These are phyloP conservation scores for Lagenaria siceraria DNA, from an alignment of 306 rosid genomes.

Conservation along the genomic window DNA sequence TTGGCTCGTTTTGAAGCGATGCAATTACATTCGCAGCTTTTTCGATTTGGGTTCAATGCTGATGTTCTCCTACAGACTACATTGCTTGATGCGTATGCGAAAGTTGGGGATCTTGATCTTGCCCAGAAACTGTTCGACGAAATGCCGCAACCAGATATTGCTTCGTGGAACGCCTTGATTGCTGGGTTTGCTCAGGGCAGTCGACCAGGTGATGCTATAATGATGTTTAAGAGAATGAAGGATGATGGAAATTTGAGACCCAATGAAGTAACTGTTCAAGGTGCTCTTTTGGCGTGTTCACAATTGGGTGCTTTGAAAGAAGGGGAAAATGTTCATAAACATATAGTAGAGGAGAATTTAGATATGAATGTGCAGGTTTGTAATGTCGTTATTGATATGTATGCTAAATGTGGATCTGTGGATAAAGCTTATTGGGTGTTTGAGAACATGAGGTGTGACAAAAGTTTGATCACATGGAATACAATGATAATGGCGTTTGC, in stretches of 20 bases:
- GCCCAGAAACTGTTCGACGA: conserved; percentile 74
- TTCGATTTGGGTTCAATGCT: conserved; percentile 43
- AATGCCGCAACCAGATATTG: conserved; percentile 51
- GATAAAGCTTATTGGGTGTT: conserved; percentile 59
- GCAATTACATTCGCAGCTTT: conserved; percentile 55
- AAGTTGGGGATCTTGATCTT: conserved; percentile 39
- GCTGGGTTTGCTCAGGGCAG: conserved; percentile 78
- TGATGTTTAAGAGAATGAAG: conserved; percentile 50
- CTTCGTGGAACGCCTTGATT: conserved; percentile 72
- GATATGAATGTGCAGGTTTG: conserved; percentile 57
- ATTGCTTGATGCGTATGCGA: conserved; percentile 61
- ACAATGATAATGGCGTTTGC: conserved; percentile 82
- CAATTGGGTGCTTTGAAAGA: conserved; percentile 69
- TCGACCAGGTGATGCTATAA: conserved; percentile 48
- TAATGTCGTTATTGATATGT: conserved; percentile 81
- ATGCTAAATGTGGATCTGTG: conserved; percentile 64
- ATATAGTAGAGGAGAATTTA: conserved; percentile 34
- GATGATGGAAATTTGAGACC: conserved; percentile 51
- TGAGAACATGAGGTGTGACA: conserved; percentile 38
- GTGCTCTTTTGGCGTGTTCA: conserved; percentile 65
- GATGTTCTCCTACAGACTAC: conserved; percentile 53
- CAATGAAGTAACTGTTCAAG: conserved; percentile 60
- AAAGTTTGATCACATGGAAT: conserved; percentile 68
- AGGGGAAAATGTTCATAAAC: conserved; percentile 42
- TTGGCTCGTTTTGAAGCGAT: conserved; percentile 46